Base-by-base conservation (phyloP, 2,329 filamentous ascomycete genomes). In the Ceratocystis diversiconidia region DNA sequence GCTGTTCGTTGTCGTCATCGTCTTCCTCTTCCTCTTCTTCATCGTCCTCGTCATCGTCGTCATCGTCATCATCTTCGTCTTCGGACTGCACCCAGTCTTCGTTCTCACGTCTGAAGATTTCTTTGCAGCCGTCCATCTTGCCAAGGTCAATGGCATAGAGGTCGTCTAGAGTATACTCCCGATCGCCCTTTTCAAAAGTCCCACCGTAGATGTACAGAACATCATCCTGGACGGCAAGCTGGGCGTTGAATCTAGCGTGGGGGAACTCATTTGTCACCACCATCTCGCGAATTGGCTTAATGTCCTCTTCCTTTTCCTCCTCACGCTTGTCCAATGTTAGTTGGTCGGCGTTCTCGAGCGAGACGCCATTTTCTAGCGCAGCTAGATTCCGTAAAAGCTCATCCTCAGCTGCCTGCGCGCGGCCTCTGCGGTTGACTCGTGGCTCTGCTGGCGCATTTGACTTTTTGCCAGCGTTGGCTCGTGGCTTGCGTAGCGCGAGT, bases 81-180 rank as follows among this genome's bases (percentile, higher is more conserved):
- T 85, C 81, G 3, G 79, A 79, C 1, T 82, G 85, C 65, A 85
- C 76, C 91, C 92, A 96, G 73, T 95, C 91, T 72, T 90, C 70
- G 17, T 92, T 85, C 70, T 95, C 88, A 64, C 90, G 82, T 73
- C 81, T 89, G 78, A 92, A 97, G 61, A 97, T 83, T 75, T 96
- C 88, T 73, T 91, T 92, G 69, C 94, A 92, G 2, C 94, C 94
- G 70, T 97, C 91, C 68, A 99, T 80, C 75, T 96, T 96, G 67
- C 88, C 92, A n/a, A 99, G 79, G 72, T 99, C 91, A 67, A 97
- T 85, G 1, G 90, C 87, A 76, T 95, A 95, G 75, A 99, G 80
- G 71, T 99, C 94, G 70, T 96, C 92, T 74, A 97, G 96, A 0
- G 92, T 97, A 72, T 89, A 96, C 74, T 99, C 94, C 25, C 90